A percentile compares a stretch with the other conserved stretches of the same genome.
phyloP scores from a whole-genome alignment of 2,329 filamentous ascomycete species.

The Coniosporium uncinatum region DNA sequence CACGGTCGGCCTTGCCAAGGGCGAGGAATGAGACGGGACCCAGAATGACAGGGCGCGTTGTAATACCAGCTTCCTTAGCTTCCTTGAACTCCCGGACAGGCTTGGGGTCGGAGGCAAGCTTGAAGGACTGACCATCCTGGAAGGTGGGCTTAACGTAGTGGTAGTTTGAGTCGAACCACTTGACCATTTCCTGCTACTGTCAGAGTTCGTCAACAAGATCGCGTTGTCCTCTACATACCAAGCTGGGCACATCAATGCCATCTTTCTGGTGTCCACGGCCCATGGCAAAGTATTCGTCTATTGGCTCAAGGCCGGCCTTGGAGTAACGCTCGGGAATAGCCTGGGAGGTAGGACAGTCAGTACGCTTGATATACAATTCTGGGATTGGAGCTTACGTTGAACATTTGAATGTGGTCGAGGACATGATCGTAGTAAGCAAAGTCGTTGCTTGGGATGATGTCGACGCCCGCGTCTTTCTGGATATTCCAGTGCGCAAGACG shows the following conservation, averaged over 20 bases:
- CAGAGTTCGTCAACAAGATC: not conserved
- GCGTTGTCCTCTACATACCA: slow-evolving; percentile 40
- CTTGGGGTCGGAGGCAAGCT: slow-evolving; percentile 83
- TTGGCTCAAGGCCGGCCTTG: slow-evolving; percentile 76
- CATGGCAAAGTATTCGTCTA: slow-evolving; percentile 99
- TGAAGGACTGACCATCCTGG: slow-evolving; percentile 96
- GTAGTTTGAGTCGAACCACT: slow-evolving; percentile 99
- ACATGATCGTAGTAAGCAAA: slow-evolving; percentile 99
- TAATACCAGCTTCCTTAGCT: slow-evolving; percentile 95
- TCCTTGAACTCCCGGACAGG: slow-evolving; percentile 91
- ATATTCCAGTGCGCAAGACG: slow-evolving; percentile 99
- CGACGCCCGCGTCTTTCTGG: slow-evolving; percentile 97
- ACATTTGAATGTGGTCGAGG: slow-evolving; percentile 96
- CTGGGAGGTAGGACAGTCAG: slow-evolving; percentile 36
- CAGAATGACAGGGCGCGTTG: slow-evolving; percentile 88
- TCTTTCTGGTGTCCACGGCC: slow-evolving; percentile 97
- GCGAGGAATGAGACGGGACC: slow-evolving; percentile 97
- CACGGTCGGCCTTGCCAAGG: slow-evolving; percentile 97
- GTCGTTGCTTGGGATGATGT: slow-evolving; percentile 98
- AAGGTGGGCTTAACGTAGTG: slow-evolving; percentile 99
- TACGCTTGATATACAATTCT: slow-evolving; percentile 1
- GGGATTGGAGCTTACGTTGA: slow-evolving; percentile 61
- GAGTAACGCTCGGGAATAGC: slow-evolving; percentile 92
- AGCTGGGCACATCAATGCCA: slow-evolving; percentile 83
- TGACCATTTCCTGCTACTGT: slow-evolving; percentile 80